Base-by-base conservation (phyloP, 768 basidiomycete genomes). In the Tylopilus sp. region DNA sequence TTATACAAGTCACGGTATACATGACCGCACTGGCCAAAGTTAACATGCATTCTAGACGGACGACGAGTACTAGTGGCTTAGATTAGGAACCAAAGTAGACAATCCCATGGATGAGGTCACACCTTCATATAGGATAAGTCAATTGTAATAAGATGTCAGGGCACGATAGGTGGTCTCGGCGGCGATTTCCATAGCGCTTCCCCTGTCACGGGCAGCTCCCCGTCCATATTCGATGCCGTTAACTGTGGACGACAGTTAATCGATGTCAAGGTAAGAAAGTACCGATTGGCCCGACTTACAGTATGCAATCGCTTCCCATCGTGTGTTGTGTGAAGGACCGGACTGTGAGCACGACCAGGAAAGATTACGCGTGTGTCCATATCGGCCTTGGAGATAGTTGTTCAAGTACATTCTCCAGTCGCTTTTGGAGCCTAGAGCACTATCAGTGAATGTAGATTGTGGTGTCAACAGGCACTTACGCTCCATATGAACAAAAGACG, bases 381-480 rank as follows among this genome's bases (percentile, higher is more conserved):
- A 69, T 54, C 68, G 64, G 7, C 57, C 62, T 50, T 68, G 69
- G 31, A 70, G 66, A 30, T 41, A 68, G 60, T 68, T 68, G 48
- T 68, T 68, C 28, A 68, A 41, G 36, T 60, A 53, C 67, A 68
- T 57, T 17, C 67, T 42, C 66, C 65, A 68, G 53, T 67, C 64
- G 34, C 33, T 65, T 44, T 26, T 56, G 54, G 42, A 55, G 19
- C 46, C 65, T 66, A 47, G n/a, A 43, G 11, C 17, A 31, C n/a
- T 1, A 13, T 65, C 36, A 60, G 51, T 29, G n/a, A 51, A 13
- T 40, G 11, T 47, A 16, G 26, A 22, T 24, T 14, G 13, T 19
- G 3, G 13, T 25, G 22, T 12, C 19, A 50, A 11, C 3, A 17
- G 47, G 22, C 29, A 46, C 65, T 54, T 51, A 65, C 63, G 34